Percentiles rank a stretch among this genome's conserved stretches.
Conservation (phyloP, 306 rosid species). For the Dalbergia oliveri region DNA sequence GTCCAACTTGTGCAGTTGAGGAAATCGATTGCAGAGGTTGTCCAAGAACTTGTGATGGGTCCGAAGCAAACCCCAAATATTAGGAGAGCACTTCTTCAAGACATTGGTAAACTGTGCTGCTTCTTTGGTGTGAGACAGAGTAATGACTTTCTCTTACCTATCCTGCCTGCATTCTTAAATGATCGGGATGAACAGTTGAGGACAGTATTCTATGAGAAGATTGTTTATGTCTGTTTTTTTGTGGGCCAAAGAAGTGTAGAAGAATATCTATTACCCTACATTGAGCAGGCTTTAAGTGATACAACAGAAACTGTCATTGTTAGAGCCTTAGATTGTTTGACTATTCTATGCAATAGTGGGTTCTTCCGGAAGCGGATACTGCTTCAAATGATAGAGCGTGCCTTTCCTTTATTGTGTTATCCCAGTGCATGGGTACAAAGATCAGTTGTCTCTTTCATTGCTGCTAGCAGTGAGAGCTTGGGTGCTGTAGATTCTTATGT, state of each 20-base stretch:
- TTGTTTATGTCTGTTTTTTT: conserved; percentile 94
- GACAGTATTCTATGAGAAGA: conserved; percentile 89
- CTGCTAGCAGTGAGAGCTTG: conserved; percentile 89
- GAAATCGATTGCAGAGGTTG: conserved; percentile 95
- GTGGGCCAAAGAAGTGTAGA: conserved; percentile 99
- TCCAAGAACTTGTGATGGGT: conserved; percentile 99
- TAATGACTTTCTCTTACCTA: conserved; percentile 91
- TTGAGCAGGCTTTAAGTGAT: conserved; percentile 95
- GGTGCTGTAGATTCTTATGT: conserved; percentile 97
- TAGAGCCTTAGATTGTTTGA: conserved; percentile 86
- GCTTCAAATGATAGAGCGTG: conserved; percentile 93
- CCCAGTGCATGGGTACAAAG: conserved; percentile 94
- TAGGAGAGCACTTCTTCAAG: conserved; percentile 96
- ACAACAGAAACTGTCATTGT: conserved; percentile 83
- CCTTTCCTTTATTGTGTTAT: conserved; percentile 89
- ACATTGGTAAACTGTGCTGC: conserved; percentile 87
- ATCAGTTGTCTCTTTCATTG: conserved; percentile 87
- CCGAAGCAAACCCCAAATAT: conserved; percentile 98
- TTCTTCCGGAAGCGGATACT: conserved; percentile 88
- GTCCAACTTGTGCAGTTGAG: conserved; percentile 82
- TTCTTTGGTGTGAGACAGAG: conserved; percentile 98
- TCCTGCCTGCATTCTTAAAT: conserved; percentile 96
- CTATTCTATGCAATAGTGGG: conserved; percentile 81
- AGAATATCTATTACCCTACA: conserved; percentile 97
- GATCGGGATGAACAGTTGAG: conserved; percentile 95